Evolutionary conservation across 2,329 filamentous ascomycete genomes (phyloP).

Genomic region (Botrytis pseudocinerea): DNA sequence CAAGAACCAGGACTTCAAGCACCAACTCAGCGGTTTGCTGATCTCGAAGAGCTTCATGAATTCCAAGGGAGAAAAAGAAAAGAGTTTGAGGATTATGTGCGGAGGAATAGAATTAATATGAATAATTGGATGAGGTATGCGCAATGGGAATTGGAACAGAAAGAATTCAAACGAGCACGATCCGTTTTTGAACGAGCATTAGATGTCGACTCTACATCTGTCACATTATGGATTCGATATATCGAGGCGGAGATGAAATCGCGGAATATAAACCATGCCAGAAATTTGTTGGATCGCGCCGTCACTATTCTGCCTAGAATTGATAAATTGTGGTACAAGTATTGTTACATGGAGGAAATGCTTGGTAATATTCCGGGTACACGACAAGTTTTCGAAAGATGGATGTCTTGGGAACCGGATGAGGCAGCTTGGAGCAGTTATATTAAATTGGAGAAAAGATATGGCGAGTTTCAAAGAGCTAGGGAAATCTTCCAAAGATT

Average conservation of each 20-base stretch:
- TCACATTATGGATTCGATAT: constrained; percentile 88
- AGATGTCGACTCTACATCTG: constrained; percentile 85
- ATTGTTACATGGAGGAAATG: constrained; percentile 98
- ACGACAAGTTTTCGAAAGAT: constrained; percentile 91
- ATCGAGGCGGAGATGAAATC: constrained; percentile 96
- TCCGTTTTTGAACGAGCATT: constrained; percentile 94
- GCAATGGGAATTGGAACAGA: constrained; percentile 96
- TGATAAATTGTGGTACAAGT: constrained; percentile 99
- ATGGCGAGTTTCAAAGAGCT: constrained; percentile 88
- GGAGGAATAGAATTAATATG: constrained; percentile 90
- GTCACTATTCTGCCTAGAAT: constrained; percentile 87
- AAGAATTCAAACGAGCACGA: constrained; percentile 88
- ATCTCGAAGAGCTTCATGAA: constrained; percentile 96
- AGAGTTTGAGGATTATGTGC: constrained; percentile 97
- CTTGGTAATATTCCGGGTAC: constrained; percentile 91
- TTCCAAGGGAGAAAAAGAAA: constrained; percentile 94
- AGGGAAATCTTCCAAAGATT: constrained; percentile 87
- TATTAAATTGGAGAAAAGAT: constrained; percentile 95
- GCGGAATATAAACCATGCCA: constrained; percentile 93
- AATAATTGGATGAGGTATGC: constrained; percentile 99
- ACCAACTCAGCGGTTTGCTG: constrained; percentile 91
- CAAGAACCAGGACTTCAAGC: constrained; percentile 87
- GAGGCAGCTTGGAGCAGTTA: constrained; percentile 95
- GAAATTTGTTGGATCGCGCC: constrained; percentile 92
- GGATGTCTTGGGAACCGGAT: constrained; percentile 98